phyloP scores from a whole-genome alignment of 2,329 filamentous ascomycete genomes.

The Exophiala lecanii-corni region DNA sequence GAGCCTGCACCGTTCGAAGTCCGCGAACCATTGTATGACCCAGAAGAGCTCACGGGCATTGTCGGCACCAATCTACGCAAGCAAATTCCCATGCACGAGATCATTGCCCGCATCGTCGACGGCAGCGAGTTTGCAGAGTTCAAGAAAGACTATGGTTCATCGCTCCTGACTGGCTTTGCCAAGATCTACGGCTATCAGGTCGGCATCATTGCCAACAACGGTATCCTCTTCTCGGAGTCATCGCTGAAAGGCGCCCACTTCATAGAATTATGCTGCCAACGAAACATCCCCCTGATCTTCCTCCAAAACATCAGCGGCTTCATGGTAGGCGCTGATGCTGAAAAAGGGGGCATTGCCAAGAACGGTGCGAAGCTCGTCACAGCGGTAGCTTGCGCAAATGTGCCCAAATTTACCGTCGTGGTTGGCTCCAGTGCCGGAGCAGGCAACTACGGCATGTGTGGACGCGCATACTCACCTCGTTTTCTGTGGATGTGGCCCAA shows the following conservation, averaged over 20 bases:
- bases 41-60: slow-evolving; percentile 78
- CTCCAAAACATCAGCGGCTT: slow-evolving; percentile 96
- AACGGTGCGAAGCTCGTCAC: slow-evolving; percentile 96
- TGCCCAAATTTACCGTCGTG: slow-evolving; percentile 95
- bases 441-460: slow-evolving; percentile 98
- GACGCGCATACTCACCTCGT: slow-evolving; percentile 82
- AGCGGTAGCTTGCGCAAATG: slow-evolving; percentile 86
- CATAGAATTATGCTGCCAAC: slow-evolving; percentile 87
- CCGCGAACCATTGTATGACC: slow-evolving; percentile 73
- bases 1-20: slow-evolving; percentile 40
- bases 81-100: slow-evolving; percentile 78
- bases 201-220: slow-evolving; percentile 92
- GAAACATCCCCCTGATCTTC: slow-evolving; percentile 84
- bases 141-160: slow-evolving; percentile 84
- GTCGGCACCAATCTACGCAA: slow-evolving; percentile 84
- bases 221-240: slow-evolving; percentile 85
- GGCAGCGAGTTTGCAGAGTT: slow-evolving; percentile 88
- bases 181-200: slow-evolving; percentile 84
- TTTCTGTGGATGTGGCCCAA: slow-evolving; percentile 98
- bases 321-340: slow-evolving; percentile 92
- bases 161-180: slow-evolving; percentile 87
- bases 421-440: slow-evolving; percentile 91
- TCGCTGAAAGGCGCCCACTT: slow-evolving; percentile 95
- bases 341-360: slow-evolving; percentile 93
- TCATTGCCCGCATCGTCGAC: slow-evolving; percentile 90